These are phyloP conservation scores for Tricholoma flavovirens DNA, from an alignment of 768 basidiomycete species.

Conservation along the genomic window DNA sequence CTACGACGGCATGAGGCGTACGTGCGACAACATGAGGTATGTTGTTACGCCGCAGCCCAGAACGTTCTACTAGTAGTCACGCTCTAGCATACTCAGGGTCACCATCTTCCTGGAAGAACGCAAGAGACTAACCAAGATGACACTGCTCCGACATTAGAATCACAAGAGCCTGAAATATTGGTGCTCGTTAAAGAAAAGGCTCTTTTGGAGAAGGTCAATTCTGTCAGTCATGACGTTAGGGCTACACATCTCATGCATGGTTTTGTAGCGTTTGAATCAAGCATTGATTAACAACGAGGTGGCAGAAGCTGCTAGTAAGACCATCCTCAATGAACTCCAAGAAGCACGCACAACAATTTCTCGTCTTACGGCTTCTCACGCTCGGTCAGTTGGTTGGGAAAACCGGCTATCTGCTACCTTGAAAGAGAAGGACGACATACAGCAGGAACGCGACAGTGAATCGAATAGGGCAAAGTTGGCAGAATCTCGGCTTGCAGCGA, in stretches of 20 bases:
- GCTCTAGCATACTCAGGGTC: slow-evolving; percentile 5
- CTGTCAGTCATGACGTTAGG: background rate
- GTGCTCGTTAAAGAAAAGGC: slow-evolving; percentile 52
- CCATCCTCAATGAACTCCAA: slow-evolving; percentile 66
- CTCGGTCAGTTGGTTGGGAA: slow-evolving; percentile 68
- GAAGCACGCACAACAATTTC: slow-evolving; percentile 64
- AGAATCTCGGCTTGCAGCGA: slow-evolving; percentile 56
- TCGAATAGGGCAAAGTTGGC: slow-evolving; percentile 60
- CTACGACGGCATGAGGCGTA: slow-evolving; percentile 84
- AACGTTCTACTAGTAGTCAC: background rate
- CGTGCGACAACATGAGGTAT: slow-evolving; percentile 64
- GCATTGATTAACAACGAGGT: slow-evolving; percentile 79
- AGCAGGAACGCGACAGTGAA: slow-evolving; percentile 75
- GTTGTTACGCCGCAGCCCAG: slow-evolving; percentile 14
- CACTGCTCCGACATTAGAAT: slow-evolving; percentile 24
- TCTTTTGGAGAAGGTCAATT: slow-evolving; percentile 51
- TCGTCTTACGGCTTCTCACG: slow-evolving; percentile 62
- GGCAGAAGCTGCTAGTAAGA: slow-evolving; percentile 72
- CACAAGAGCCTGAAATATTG: slow-evolving; percentile 22
- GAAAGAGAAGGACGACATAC: slow-evolving; percentile 78
- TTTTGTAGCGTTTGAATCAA: slow-evolving; percentile 62
- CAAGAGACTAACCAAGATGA: slow-evolving; percentile 11
- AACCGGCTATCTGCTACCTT: slow-evolving; percentile 55
- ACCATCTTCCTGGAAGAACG: background rate
- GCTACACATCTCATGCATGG: slow-evolving; percentile 1